Evolutionary conservation across 768 basidiomycete species (phyloP).

Genomic region (Amanita polypyramis): DNA sequence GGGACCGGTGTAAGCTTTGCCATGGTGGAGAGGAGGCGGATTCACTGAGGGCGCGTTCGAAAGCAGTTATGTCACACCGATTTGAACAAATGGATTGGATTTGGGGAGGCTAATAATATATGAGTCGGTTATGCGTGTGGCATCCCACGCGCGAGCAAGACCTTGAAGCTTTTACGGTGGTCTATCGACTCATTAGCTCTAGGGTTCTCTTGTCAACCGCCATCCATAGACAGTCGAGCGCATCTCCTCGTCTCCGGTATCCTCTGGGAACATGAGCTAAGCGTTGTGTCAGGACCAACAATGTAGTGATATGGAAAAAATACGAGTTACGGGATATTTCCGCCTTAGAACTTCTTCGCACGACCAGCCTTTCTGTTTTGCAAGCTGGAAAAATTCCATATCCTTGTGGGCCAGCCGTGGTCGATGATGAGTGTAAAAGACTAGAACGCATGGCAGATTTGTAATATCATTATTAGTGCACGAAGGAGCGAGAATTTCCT

Average conservation of each 20-base stretch:
- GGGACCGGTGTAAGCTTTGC: too few relatives aligned
- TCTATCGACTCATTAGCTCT: too few relatives aligned
- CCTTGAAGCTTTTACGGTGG: too few relatives aligned
- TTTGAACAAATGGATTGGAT: too few relatives aligned
- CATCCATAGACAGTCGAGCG: conserved; percentile 83
- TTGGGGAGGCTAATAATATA: too few relatives aligned
- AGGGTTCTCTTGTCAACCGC: conserved; percentile 30
- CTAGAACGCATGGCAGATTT: conserved; percentile 37
- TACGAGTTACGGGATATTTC: conserved; percentile 44
- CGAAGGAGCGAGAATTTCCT: conserved; percentile 24
- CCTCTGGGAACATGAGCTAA: conserved; percentile 87
- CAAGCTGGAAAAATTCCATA: conserved; percentile 70
- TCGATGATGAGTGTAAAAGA: conserved; percentile 85
- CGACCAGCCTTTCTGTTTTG: conserved; percentile 52
- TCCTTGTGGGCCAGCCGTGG: conserved; percentile 78
- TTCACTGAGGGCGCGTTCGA: too few relatives aligned
- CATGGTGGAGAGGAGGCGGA: too few relatives aligned
- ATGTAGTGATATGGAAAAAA: neutral
- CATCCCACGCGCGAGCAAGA: too few relatives aligned
- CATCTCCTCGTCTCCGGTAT: conserved; percentile 67
- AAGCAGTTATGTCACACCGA: too few relatives aligned
- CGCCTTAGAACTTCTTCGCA: conserved; percentile 61
- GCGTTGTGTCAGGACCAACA: neutral
- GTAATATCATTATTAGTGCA: neutral
- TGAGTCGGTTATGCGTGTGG: too few relatives aligned